phyloP scores from a whole-genome alignment of 1,139 yeast species.

The Suhomyces wounanorum region DNA sequence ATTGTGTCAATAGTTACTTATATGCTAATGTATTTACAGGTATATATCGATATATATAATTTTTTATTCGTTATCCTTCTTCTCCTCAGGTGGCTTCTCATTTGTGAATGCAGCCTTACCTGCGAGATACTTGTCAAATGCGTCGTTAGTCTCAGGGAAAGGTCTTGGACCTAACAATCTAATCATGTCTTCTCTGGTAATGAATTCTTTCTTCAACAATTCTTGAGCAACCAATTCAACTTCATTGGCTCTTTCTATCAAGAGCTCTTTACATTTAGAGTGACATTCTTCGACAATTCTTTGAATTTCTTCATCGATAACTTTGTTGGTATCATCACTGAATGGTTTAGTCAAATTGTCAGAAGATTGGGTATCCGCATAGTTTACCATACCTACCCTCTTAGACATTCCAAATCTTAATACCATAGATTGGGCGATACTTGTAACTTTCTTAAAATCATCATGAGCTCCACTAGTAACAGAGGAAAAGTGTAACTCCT shows the following conservation, averaged over 20 bases:
- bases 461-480: constrained; percentile 96
- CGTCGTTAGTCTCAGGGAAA: constrained; percentile 86
- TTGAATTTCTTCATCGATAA: constrained; percentile 83
- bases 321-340: constrained; percentile 79
- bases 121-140: constrained; percentile 80
- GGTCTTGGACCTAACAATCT: constrained; percentile 86
- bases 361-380: constrained; percentile 54
- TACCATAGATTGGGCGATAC: constrained; percentile 93
- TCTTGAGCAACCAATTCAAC: constrained; percentile 88
- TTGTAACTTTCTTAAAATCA: constrained; percentile 95
- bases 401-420: constrained; percentile 88
- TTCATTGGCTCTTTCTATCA: constrained; percentile 69
- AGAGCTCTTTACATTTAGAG: constrained; percentile 61
- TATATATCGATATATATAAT: constrained; percentile 2
- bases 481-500: constrained; percentile 83
- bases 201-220: constrained; percentile 77
- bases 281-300: constrained; percentile 81
- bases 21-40: constrained; percentile 10
- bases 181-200: constrained; percentile 90
- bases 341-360: constrained; percentile 83
- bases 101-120: constrained; percentile 44
- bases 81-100: constrained; percentile 27
- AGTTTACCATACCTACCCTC: constrained; percentile 79
- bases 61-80: constrained; percentile 24
- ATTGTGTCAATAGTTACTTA: background rate